Base-by-base conservation (phyloP, 306 rosid species). In the Sesbania bispinosa region DNA sequence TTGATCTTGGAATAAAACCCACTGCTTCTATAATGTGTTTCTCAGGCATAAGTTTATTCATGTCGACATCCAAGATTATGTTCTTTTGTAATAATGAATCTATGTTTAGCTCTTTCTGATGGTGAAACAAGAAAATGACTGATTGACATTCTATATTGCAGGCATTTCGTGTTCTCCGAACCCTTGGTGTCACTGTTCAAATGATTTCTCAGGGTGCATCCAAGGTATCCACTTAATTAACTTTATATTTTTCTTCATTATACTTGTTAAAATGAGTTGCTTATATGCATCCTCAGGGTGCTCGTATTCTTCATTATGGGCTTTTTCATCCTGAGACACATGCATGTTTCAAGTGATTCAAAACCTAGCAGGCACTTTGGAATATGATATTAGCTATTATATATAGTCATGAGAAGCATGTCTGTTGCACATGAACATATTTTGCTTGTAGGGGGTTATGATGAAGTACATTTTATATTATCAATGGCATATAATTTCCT, bases 161-260 rank as follows among this genome's bases (percentile, higher is more conserved):
- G 98, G 96, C 84, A 47, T 93, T 93, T 47, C 75, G 35, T 11
- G 98, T 90, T 81, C 91, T 93, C 48, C 95, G 88, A 69, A 80
- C 81, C 23, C 87, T 69, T 71, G 91, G 89, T 15, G 91, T 93
- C 63, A 90, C 89, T 76, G 98, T 93, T 76, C 98, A 93, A 79
- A 93, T 93, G 98, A 90, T 93, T 79, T 93, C 98, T 51, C 96
- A 90, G 87, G 98, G 96, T 55, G 96, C 96, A 69, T 90, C 96
- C 23, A 93, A 93, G 98, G 98, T 93, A 73, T 73, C 64, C 51
- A 50, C 54, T 78, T 41, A 57, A 65, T 63, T 72, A 26, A 62
- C 35, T 71, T 7, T 5, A 10, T 8, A 32, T 67, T 36, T 4
- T 30, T 36, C 11, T 41, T 39, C 58, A 38, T 16, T 10, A 33